A percentile compares a stretch with the other conserved stretches of the same genome.
Conservation (phyloP, 2,329 filamentous ascomycete species). For the Fusarium kyushuense region DNA sequence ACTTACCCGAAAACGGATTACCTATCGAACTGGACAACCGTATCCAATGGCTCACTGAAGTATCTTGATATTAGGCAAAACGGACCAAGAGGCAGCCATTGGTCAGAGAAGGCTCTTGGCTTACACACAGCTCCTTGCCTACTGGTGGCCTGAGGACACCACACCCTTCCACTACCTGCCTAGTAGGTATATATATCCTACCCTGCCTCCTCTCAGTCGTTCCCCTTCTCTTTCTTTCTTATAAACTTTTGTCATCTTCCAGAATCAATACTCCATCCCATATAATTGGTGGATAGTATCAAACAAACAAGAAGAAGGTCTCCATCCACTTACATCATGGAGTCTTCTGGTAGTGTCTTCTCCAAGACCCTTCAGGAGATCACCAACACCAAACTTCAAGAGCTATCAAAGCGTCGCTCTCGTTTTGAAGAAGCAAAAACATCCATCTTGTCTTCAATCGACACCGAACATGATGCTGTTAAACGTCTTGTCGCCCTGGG, state of each 20-base stretch:
- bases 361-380: slow-evolving; percentile 59
- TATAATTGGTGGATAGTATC: background rate
- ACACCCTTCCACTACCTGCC: background rate
- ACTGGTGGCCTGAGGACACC: slow-evolving; percentile 42
- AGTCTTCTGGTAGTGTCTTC: slow-evolving; percentile 53
- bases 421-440: slow-evolving; percentile 54
- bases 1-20: fast-evolving
- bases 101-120: background rate
- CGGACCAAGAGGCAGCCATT: background rate
- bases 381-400: slow-evolving; percentile 59
- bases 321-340: slow-evolving; percentile 37
- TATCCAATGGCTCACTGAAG: fast-evolving
- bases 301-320: background rate
- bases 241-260: background rate
- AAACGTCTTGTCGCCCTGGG: slow-evolving; percentile 51
- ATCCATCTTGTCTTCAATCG: slow-evolving; percentile 47
- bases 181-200: slow-evolving; percentile 34
- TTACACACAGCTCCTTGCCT: slow-evolving; percentile 5
- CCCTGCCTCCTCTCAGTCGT: background rate
- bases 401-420: slow-evolving; percentile 56
- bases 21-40: fast-evolving
- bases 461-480: slow-evolving; percentile 45
- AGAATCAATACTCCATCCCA: background rate
- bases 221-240: background rate
- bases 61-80: too few relatives aligned